Evolutionary conservation across 441 rosid species (phyloP), one percentile per base, ranked within the genome.

Genomic region (Daphne laureola): DNA sequence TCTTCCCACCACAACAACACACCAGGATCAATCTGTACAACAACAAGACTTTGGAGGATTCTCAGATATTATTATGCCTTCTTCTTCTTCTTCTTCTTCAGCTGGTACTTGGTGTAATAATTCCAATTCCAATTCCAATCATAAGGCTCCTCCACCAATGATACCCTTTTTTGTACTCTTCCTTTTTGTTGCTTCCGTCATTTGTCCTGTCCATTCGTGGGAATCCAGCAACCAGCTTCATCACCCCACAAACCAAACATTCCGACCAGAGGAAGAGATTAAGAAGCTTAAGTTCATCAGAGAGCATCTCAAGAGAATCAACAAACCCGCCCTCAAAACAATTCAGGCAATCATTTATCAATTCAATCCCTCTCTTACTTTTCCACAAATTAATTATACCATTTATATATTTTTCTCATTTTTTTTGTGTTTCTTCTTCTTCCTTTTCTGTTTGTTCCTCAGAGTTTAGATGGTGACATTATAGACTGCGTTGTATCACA

Each of bases 401-500:
- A 27, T 7, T n/a, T n/a, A 27, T 47, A 26, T 26, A 38, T 27
- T 47, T 66, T 16, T 31, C 14, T n/a, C 13, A 7, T 27, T 27
- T 3, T 42, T 4, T n/a, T 49, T 11, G 4, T 17, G n/a, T 13
- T 61, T 49, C 17, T 58, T 38, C 7, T 54, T 53, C 31, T 60
- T 23, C n/a, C n/a, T n/a, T n/a, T n/a, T n/a, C n/a, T 45, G 49
- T n/a, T 66, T 54, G 58, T 26, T 17, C 27, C 71, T 53, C 84
- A 92, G 98, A 92, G 97, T 57, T 84, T 94, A 17, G 92, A 84
- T 60, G 97, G 98, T 43, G 98, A 92, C 75, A 38, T 62, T 17
- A 78, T 92, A 64, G 98, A 84, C 61, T 92, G 98, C 70, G 87
- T 92, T 43, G 43, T 61, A 40, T 66, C 87, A 60, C 92, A 85